These are phyloP conservation scores for Manihot esculenta DNA, from an alignment of 441 rosid genomes.

Conservation along the genomic window DNA sequence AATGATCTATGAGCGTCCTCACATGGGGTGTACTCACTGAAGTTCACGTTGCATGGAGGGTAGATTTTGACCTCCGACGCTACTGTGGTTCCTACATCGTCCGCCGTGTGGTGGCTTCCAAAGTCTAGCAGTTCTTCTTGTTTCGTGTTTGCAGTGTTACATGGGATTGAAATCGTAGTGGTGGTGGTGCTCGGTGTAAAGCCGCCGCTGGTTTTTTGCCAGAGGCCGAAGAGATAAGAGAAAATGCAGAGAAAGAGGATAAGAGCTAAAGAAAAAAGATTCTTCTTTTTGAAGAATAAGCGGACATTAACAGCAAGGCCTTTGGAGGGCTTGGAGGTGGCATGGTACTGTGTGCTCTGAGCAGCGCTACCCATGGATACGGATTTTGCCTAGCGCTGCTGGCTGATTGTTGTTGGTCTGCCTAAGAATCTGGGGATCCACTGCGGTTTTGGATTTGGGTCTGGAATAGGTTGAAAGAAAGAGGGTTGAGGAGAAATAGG, in stretches of 20 bases:
- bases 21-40: slow-evolving; percentile 77
- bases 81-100: background rate
- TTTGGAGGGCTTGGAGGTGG: slow-evolving; percentile 34
- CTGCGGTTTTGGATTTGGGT: background rate
- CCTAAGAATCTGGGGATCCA: background rate
- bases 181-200: slow-evolving; percentile 4
- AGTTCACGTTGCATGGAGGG: slow-evolving; percentile 44
- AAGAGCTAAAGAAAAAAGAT: slow-evolving; percentile 20
- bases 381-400: background rate
- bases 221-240: slow-evolving; percentile 47
- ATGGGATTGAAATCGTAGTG: slow-evolving; percentile 6
- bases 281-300: slow-evolving; percentile 16
- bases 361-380: slow-evolving; percentile 31
- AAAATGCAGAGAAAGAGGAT: slow-evolving; percentile 39
- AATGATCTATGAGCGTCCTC: slow-evolving; percentile 62
- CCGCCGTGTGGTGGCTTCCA: slow-evolving; percentile 27
- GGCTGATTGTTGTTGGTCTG: background rate
- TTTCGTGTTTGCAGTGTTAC: slow-evolving; percentile 7
- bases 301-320: background rate
- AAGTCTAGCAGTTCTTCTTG: slow-evolving; percentile 34
- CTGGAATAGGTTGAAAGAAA: background rate
- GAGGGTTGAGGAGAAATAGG: slow-evolving; percentile 20
- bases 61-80: slow-evolving; percentile 22
- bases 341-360: slow-evolving; percentile 2
- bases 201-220: slow-evolving; percentile 26